phyloP scores from a whole-genome alignment of 2,329 filamentous ascomycete species.

The Chrysoporthe cubensis region DNA sequence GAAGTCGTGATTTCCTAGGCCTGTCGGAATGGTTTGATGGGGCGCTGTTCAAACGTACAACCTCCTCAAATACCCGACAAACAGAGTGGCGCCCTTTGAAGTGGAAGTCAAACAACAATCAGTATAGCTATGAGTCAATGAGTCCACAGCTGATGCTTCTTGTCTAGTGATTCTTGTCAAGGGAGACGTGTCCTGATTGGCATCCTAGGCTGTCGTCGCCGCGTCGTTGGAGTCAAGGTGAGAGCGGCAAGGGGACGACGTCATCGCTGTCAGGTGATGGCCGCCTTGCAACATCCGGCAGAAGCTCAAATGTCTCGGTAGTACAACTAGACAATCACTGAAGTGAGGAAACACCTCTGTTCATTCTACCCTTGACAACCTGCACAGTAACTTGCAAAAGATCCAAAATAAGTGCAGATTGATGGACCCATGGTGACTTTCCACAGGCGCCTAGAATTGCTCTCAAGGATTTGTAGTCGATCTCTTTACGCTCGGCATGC shows the following conservation, averaged over 20 bases:
- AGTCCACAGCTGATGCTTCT: not conserved
- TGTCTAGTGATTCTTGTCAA: not conserved
- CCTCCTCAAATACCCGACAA: not conserved
- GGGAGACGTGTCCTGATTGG: constrained; percentile 9
- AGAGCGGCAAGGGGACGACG: constrained; percentile 7
- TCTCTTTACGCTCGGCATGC: no score
- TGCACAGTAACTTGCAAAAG: no score
- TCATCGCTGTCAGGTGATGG: constrained; percentile 13
- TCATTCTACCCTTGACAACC: no score
- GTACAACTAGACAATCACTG: not conserved
- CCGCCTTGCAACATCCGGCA: not conserved
- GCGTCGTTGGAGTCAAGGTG: not conserved
- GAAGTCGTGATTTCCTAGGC: not conserved
- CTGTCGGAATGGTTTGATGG: not conserved
- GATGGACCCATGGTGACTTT: no score
- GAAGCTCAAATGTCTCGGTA: not conserved
- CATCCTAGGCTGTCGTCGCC: not conserved
- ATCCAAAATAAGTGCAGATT: no score
- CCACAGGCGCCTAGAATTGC: no score
- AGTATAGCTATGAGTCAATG: not conserved
- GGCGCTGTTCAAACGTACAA: not conserved
- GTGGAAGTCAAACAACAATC: not conserved
- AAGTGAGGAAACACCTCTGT: not conserved
- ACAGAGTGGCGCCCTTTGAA: not conserved
- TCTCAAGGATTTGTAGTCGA: no score